Base-by-base conservation (phyloP, 2,329 filamentous ascomycete species). In the Trichoderma semiorbis region DNA sequence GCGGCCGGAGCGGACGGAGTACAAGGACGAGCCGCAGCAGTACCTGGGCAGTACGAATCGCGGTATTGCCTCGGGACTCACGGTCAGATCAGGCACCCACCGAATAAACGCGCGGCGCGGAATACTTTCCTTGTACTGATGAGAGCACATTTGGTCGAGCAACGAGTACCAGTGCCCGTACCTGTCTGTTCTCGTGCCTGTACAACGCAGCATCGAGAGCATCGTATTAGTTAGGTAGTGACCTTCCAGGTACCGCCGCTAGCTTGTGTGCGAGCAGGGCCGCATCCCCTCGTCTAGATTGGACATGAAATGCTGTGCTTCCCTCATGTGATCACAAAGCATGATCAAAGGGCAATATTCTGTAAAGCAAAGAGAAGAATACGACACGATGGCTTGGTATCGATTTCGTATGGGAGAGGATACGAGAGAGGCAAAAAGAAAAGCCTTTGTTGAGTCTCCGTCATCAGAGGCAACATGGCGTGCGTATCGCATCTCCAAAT, bases 1-100 rank as follows among this genome's bases (percentile, higher is more conserved):
- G 34, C 36, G 53, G 53, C 58, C 66, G 66, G 66, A 69, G 36
- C 43, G 36, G 53, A 57, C 66, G 65, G 65, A 21, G 57, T 32
- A 60, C 57, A 30, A 39, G 21, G n/a, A 14, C 14, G 16, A 32
- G 47, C 21, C 14, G 14, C 24, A 63, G 21, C 12, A 36, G 34
- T 43, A 57, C 64, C 8, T 67, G 43, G 64, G 50, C 32, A 57
- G 26, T 53, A 34, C 62, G 30, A 50, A 65, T 53, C 47, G 14
- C 30, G 43, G 18, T 28, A 21, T 63, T 57, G 21, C 58, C 14
- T 21, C 68, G 43, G 30, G 30, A 55, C n/a, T 32, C 58, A 63
- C 58, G 58, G 58, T 53, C 30, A 55, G 68, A 70, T 63, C 60
- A 70, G 68, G 68, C 68, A 70, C 32, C 68, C 39, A 28, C 58